phyloP scores from a whole-genome alignment of 2,329 filamentous ascomycete species.

The Phialophora macrospora region DNA sequence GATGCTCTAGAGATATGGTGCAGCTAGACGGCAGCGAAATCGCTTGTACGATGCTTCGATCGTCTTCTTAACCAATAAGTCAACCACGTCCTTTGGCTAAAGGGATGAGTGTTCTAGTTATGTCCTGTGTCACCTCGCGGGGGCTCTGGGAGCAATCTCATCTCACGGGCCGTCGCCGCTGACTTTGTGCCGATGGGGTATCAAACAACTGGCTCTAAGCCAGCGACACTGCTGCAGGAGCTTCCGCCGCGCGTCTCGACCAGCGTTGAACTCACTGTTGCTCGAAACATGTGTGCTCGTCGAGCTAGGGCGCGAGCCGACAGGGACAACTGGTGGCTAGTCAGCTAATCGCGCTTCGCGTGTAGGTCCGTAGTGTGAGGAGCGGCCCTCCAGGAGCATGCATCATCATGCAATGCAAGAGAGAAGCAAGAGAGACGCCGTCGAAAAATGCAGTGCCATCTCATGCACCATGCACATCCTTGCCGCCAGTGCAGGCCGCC shows the following conservation, averaged over 20 bases:
- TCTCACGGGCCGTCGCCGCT: constrained; percentile 16
- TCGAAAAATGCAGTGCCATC: constrained; percentile 5
- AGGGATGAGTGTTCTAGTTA: constrained; percentile 4
- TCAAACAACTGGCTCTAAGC: background rate
- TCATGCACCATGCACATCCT: constrained; percentile 21
- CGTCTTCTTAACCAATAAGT: background rate
- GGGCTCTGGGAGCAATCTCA: constrained; percentile 14
- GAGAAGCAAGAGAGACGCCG: constrained; percentile 12
- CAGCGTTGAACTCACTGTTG: background rate
- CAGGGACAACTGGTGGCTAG: background rate
- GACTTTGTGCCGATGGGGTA: background rate
- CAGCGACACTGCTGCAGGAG: constrained; percentile 2
- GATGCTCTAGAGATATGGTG: background rate
- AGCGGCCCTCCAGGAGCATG: constrained; percentile 19
- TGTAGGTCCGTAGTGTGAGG: constrained; percentile 14
- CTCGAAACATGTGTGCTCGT: background rate
- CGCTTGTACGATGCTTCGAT: background rate
- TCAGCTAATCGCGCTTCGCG: background rate
- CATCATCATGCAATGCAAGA: constrained; percentile 19
- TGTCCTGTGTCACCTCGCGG: background rate
- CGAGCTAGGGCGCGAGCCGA: background rate
- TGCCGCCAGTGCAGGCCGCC: background rate
- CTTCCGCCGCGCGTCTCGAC: background rate
- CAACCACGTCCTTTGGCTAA: background rate
- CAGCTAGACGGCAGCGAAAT: background rate